Percentiles rank a stretch among this genome's conserved stretches.
phyloP scores from a whole-genome alignment of 75 land plant species.

The Isoetes taiwanensis region DNA sequence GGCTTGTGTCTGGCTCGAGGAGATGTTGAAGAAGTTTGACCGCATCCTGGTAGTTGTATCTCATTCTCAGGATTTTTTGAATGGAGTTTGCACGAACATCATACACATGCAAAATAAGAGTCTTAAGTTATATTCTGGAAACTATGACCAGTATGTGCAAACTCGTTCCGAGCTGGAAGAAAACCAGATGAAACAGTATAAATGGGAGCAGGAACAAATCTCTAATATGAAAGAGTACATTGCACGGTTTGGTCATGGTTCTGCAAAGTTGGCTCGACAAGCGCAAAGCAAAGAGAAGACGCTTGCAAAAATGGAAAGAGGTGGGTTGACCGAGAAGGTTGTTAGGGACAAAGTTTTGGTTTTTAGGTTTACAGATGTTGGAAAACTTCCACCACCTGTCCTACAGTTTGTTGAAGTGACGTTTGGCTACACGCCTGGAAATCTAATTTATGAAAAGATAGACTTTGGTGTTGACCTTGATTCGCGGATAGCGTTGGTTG shows the following conservation, averaged over 20 bases:
- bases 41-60: slow-evolving; percentile 87
- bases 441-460: slow-evolving; percentile 56
- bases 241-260: slow-evolving; percentile 85
- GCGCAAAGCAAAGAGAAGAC: slow-evolving; percentile 91
- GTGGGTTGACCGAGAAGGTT: slow-evolving; percentile 74
- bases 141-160: slow-evolving; percentile 75
- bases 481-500: slow-evolving; percentile 71
- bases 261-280: slow-evolving; percentile 77
- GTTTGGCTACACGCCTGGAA: slow-evolving; percentile 78
- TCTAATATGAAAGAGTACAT: slow-evolving; percentile 79
- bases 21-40: slow-evolving; percentile 71
- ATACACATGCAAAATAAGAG: slow-evolving; percentile 93
- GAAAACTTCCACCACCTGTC: slow-evolving; percentile 83
- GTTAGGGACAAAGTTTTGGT: slow-evolving; percentile 45
- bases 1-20: slow-evolving; percentile 97
- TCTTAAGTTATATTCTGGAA: slow-evolving; percentile 73
- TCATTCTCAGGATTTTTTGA: slow-evolving; percentile 92
- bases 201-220: slow-evolving; percentile 88
- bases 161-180: slow-evolving; percentile 78
- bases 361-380: slow-evolving; percentile 73
- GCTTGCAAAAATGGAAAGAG: slow-evolving; percentile 81
- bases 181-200: slow-evolving; percentile 87
- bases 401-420: slow-evolving; percentile 73
- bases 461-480: slow-evolving; percentile 87
- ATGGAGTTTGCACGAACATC: slow-evolving; percentile 92